A percentile compares a stretch with the other conserved stretches of the same genome.
Evolutionary conservation across 225 moss, liverwort and hornwort genomes (phyloP).

Genomic region (Rhytidiadelphus loreus): DNA sequence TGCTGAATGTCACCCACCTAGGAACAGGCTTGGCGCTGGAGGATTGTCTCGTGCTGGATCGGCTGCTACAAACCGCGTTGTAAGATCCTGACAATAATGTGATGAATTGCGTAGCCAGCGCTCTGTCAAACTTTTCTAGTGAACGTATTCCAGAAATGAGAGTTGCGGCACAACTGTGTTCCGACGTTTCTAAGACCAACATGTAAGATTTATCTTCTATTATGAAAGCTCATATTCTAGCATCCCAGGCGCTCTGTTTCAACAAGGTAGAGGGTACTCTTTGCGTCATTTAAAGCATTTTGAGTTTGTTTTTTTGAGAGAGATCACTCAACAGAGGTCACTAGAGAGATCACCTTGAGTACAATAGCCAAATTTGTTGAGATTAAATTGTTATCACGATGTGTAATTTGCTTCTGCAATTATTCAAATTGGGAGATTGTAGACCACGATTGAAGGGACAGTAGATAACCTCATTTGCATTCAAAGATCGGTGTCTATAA

Average conservation of each 20-base stretch:
- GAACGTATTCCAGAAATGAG: constrained; percentile 54
- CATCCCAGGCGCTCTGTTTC: neutral
- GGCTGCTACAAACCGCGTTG: constrained; percentile 30
- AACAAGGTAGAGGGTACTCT: too few relatives aligned
- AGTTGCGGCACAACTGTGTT: constrained; percentile 43
- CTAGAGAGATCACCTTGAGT: neutral
- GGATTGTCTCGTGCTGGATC: constrained; percentile 41
- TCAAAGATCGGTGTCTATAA: neutral
- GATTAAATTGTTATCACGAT: neutral
- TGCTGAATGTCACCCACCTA: constrained; percentile 55
- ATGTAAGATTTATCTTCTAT: constrained; percentile 16
- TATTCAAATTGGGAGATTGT: neutral
- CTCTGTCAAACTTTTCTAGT: constrained; percentile 25
- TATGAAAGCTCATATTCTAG: neutral
- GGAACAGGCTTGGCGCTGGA: constrained; percentile 55
- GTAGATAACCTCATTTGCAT: too few relatives aligned
- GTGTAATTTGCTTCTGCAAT: too few relatives aligned
- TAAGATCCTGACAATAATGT: neutral
- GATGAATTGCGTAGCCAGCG: constrained; percentile 4
- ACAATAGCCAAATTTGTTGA: neutral
- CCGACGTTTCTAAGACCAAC: constrained; percentile 40
- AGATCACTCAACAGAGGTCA: neutral
- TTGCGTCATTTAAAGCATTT: neutral
- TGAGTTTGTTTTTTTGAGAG: neutral
- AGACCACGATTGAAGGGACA: too few relatives aligned